Base-by-base conservation (phyloP, 2,329 filamentous ascomycete genomes). In the Colletotrichum chlorophyti region DNA sequence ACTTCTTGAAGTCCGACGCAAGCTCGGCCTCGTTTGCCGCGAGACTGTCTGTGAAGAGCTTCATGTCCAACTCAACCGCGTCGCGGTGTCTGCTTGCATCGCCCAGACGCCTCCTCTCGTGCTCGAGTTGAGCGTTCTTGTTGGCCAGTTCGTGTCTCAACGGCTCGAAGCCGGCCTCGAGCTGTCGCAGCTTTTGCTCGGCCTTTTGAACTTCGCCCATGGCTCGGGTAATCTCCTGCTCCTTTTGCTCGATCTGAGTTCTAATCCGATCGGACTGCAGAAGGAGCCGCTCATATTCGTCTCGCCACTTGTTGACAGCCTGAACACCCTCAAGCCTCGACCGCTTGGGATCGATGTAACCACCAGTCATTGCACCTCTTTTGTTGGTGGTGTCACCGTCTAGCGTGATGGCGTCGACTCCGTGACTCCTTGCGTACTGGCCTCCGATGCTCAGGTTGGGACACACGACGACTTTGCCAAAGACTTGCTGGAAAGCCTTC, bases 321-420 rank as follows among this genome's bases (percentile, higher is more conserved):
- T 89, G 88, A 26, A 97, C 89, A 24, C 90, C 92, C 66, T 94
- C 89, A n/a, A 98, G 81, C 19, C 94, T 89, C 1, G 94, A 98
- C 65, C 88, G 89, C 29, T 90, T 85, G 10, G 90, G 86, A 69
- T 99, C 95, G 62, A 97, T 90, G 70, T 90, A 99, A 66, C 95
- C 95, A 79, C 95, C 95, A 45, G 93, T 97, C 79, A 99, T 86
- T 12, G 93, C 94, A 74, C 95, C 95, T 66, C 94, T 90, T 77
- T 96, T 97, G 76, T 97, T 96, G 1, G 93, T 93, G 27, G 91
- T 91, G 73, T 98, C 94, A 72, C 95, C 95, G 55, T 98, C 93
- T 4, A 91, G 90, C 0, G 95, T 99, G 64, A 99, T 97, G 29
- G 92, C 93, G 66, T 93, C 93, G 21, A 98, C 88, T 15, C 91